Conservation (phyloP, 2,329 filamentous ascomycete genomes). For the Penicillium crustosum region DNA sequence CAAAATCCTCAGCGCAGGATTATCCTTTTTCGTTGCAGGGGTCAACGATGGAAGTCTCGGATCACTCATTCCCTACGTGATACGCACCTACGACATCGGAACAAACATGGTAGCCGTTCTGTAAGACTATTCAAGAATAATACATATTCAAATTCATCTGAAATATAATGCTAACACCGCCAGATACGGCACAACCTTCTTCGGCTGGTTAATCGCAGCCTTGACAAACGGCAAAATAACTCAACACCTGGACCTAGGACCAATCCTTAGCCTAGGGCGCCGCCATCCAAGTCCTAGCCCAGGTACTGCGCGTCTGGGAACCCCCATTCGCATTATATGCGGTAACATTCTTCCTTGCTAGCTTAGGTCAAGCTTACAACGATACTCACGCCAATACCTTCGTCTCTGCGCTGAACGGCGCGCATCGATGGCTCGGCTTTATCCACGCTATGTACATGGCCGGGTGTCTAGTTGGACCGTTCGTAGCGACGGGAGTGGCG, state of each 20-base stretch:
- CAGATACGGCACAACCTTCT: slow-evolving; percentile 58
- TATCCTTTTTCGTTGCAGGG: slow-evolving; percentile 66
- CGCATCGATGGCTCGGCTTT: slow-evolving; percentile 62
- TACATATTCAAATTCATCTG: background rate
- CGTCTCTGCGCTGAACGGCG: slow-evolving; percentile 52
- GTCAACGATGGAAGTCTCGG: slow-evolving; percentile 66
- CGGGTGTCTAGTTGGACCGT: slow-evolving; percentile 58
- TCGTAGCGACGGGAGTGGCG: slow-evolving; percentile 56
- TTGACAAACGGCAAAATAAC: slow-evolving; percentile 51
- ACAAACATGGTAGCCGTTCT: slow-evolving; percentile 55
- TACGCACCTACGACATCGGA: slow-evolving; percentile 56
- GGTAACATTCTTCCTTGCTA: slow-evolving; percentile 58
- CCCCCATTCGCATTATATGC: slow-evolving; percentile 60
- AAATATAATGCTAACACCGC: background rate
- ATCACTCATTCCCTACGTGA: slow-evolving; percentile 62
- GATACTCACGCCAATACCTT: slow-evolving; percentile 65
- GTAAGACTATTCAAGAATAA: slow-evolving; percentile 32
- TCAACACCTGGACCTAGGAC: slow-evolving; percentile 56
- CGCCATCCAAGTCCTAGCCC: slow-evolving; percentile 47
- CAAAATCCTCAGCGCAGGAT: slow-evolving; percentile 56
- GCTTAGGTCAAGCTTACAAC: slow-evolving; percentile 62
- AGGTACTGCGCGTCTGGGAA: slow-evolving; percentile 56
- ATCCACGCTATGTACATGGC: slow-evolving; percentile 63
- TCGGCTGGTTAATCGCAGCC: slow-evolving; percentile 61
- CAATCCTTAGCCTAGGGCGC: slow-evolving; percentile 60